phyloP scores from a whole-genome alignment of 2,329 filamentous ascomycete species.

The Dichotomopilus funicola region DNA sequence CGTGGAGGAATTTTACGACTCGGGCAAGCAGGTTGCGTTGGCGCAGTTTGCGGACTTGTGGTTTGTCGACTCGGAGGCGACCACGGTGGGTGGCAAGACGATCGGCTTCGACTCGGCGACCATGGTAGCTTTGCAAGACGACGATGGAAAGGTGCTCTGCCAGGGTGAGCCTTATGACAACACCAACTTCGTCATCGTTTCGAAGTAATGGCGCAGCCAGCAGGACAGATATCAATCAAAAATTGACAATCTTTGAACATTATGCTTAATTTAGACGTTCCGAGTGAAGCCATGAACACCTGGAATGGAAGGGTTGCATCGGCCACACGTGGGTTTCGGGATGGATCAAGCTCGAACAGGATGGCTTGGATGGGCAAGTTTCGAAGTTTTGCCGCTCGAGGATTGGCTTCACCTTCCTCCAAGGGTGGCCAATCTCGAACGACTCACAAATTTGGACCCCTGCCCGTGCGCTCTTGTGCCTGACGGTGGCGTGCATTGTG shows the following conservation, averaged over 20 bases:
- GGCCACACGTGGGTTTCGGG: background rate
- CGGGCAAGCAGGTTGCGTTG: constrained; percentile 23
- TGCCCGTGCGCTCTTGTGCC: no score
- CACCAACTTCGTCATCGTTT: constrained; percentile 17
- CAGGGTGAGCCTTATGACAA: constrained; percentile 19
- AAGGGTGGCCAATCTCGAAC: no score
- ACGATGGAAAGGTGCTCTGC: constrained; percentile 17
- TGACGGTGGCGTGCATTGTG: no score
- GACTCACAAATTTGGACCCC: no score
- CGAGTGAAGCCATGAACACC: no score
- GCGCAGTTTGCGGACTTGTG: constrained; percentile 26
- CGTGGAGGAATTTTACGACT: constrained; percentile 27
- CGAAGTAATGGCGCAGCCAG: constrained; percentile 1
- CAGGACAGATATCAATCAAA: no score
- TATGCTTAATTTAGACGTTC: no score
- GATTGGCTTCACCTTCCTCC: no score
- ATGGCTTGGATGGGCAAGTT: no score
- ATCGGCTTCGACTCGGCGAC: constrained; percentile 27
- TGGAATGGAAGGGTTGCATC: background rate
- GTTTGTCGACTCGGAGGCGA: constrained; percentile 24
- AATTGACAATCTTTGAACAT: no score
- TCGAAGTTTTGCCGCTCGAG: no score
- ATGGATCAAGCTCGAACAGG: no score
- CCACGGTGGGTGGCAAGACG: constrained; percentile 21
- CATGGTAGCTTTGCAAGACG: constrained; percentile 20